Conservation (phyloP, 176 grass and related monocot genomes). For the Triticum aestivum region DNA sequence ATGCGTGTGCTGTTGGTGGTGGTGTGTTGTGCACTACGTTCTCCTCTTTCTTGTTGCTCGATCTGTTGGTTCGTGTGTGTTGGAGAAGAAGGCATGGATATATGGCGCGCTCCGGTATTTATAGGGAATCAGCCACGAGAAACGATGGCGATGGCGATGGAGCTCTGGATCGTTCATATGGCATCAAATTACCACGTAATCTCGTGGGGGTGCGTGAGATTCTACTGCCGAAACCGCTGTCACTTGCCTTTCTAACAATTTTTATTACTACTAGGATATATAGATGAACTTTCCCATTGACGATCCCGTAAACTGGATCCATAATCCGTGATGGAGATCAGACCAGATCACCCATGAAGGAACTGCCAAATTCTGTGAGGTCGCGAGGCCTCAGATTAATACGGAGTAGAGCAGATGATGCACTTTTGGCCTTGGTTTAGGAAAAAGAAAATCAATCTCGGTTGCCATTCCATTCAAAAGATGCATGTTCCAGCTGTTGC, state of each 20-base stretch:
- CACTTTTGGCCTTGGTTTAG: too few species aligned
- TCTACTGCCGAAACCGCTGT: background rate
- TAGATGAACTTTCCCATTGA: background rate
- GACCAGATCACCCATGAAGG: background rate
- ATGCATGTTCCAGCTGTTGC: too few species aligned
- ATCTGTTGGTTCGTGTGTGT: background rate
- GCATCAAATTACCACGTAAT: background rate
- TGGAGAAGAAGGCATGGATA: background rate
- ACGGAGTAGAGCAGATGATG: too few species aligned
- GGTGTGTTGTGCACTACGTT: too few species aligned
- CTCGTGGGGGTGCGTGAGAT: conserved; percentile 10
- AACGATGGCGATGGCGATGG: background rate
- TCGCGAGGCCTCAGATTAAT: too few species aligned
- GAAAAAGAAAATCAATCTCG: too few species aligned
- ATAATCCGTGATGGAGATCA: background rate
- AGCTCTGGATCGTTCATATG: background rate
- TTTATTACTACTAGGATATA: background rate
- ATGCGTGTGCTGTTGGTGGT: background rate
- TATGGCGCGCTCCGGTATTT: conserved; percentile 19
- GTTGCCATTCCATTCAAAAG: too few species aligned
- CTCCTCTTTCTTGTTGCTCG: background rate
- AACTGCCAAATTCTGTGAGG: too few species aligned
- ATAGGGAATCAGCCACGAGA: conserved; percentile 20
- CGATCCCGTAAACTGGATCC: background rate
- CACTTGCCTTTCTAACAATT: too few species aligned